phyloP scores from a whole-genome alignment of 2,329 filamentous ascomycete species.

The Xylaria sp. region DNA sequence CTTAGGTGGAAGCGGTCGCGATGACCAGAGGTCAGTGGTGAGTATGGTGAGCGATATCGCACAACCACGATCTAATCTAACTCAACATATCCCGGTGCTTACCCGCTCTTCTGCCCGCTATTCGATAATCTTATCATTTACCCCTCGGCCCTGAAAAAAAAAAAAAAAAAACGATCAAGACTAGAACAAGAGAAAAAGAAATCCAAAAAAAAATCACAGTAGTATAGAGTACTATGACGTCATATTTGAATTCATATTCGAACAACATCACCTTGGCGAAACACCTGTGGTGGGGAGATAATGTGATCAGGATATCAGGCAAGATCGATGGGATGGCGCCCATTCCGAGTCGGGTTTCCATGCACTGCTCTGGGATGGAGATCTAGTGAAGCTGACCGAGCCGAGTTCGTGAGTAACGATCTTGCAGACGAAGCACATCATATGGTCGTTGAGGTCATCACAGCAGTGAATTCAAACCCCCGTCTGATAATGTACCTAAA shows the following conservation, averaged over 20 bases:
- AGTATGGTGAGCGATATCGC: slow-evolving; percentile 27
- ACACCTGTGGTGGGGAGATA: too few relatives aligned
- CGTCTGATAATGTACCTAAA: not conserved
- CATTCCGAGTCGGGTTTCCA: too few relatives aligned
- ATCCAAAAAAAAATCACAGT: too few relatives aligned
- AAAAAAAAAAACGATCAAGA: not conserved
- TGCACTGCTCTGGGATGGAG: too few relatives aligned
- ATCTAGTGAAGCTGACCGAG: slow-evolving; percentile 11
- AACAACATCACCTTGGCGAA: not conserved
- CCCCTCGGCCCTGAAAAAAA: not conserved
- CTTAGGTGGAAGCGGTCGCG: not conserved
- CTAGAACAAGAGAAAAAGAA: too few relatives aligned
- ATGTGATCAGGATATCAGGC: too few relatives aligned
- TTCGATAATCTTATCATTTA: not conserved
- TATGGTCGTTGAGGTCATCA: slow-evolving; percentile 42
- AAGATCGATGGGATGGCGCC: too few relatives aligned
- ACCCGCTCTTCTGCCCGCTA: not conserved
- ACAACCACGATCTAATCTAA: not conserved
- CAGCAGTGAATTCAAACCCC: not conserved
- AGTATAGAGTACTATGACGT: not conserved
- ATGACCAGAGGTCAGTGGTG: not conserved
- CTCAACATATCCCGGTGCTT: not conserved
- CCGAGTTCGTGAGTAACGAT: slow-evolving; percentile 32
- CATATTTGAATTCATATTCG: not conserved
- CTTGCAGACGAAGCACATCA: slow-evolving; percentile 39